Percentiles rank a stretch among this genome's conserved stretches.
phyloP scores from a whole-genome alignment of 2,329 filamentous ascomycete species.

The Microdochium nivale region DNA sequence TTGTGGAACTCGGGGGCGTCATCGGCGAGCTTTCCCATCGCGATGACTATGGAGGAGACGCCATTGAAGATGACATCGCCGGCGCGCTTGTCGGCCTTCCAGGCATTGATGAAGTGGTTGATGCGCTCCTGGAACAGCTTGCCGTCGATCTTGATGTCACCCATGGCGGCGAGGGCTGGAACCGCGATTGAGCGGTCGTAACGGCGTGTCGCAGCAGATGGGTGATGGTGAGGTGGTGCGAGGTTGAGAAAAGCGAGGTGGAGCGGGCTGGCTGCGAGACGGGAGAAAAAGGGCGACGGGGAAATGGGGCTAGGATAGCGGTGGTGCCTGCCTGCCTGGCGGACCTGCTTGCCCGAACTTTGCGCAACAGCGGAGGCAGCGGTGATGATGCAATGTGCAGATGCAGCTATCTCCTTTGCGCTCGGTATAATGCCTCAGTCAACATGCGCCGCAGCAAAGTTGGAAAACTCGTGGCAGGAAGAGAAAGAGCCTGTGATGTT shows the following conservation, averaged over 20 bases:
- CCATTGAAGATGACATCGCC: conserved; percentile 80
- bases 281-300: neutral
- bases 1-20: conserved; percentile 84
- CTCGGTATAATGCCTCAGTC: neutral
- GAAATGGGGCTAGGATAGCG: neutral
- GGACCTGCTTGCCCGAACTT: neutral
- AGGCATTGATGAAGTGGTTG: conserved; percentile 76
- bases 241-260: neutral
- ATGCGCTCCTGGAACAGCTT: conserved; percentile 90
- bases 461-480: neutral
- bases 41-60: conserved; percentile 75
- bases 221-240: neutral
- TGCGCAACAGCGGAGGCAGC: neutral
- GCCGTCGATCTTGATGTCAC: conserved; percentile 92
- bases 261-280: neutral
- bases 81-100: conserved; percentile 92
- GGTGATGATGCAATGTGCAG: neutral
- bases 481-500: neutral
- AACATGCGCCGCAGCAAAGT: neutral
- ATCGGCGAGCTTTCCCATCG: conserved; percentile 85
- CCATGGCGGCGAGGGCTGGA: conserved; percentile 43
- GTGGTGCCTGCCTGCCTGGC: neutral
- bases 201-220: neutral
- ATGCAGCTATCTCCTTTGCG: neutral
- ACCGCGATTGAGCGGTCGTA: conserved; percentile 8